Base-by-base conservation (phyloP, 331 rosid genomes). In the Quercus lobata region DNA sequence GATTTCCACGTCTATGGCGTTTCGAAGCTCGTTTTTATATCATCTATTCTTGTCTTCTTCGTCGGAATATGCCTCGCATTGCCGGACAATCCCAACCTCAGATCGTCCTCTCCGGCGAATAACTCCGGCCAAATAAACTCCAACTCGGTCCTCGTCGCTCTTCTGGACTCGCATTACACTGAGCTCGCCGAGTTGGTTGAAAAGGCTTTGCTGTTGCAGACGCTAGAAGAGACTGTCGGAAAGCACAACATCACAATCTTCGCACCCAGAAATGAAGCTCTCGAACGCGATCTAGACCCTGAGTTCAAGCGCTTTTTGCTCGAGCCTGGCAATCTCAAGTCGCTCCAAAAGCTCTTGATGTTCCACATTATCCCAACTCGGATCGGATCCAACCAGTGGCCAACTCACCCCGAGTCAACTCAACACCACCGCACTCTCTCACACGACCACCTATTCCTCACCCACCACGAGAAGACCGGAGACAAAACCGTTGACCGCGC, bases 131-230 rank as follows among this genome's bases (percentile, higher is more conserved):
- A 90, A 81, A 90, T 92, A 58, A 92, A 89, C 90, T 90, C 97
- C 7, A 92, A 90, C 87, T 92, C 97, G 25, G 83, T 92, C 32
- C 88, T 92, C 1, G 92, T 92, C 1, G 93, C 97, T 52, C 90
- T 92, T 8, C 89, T 92, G 1, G 97, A 92, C 86, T 92, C 97
- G 78, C 93, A 92, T 80, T 92, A 90, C 80, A 90, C 97, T 0
- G 93, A 88, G 61, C 90, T 92, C 18, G 85, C 92, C 4, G 94
- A 92, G 71, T 79, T 92, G 4, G 87, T 92, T 0, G 97, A 92
- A 55, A 92, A 90, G 75, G 97, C 94, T 0, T 79, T 88, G 82
- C 86, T 92, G 2, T 77, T 92, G 24, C 93, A 88, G 46, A 87
- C 87, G 2, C 87, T 92, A 0, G 97, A 92, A 69, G 74, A 87